Percentiles rank a stretch among this genome's conserved stretches.
Conservation (phyloP, 208 protist species). For the Naegleria lovaniensis region DNA sequence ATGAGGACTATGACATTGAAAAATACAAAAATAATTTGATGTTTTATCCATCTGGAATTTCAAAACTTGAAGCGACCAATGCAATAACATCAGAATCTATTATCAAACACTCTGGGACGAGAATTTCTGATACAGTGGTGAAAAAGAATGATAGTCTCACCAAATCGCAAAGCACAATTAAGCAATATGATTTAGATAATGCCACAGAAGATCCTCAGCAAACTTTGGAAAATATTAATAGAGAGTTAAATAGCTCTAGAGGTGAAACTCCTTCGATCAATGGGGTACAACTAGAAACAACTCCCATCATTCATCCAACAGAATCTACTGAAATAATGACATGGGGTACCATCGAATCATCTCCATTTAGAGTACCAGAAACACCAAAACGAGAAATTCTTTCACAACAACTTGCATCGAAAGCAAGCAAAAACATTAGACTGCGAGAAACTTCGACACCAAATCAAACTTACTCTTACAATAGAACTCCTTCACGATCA, state of each 20-base stretch:
- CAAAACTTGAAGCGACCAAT: not conserved
- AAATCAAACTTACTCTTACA: conserved; percentile 1
- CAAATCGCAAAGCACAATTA: not conserved
- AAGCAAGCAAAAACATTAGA: not conserved
- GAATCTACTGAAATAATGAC: not conserved
- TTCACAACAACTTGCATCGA: not conserved
- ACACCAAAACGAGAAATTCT: not conserved
- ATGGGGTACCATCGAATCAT: conserved; percentile 2
- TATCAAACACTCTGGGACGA: not conserved
- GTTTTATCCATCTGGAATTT: not conserved
- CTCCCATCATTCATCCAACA: not conserved
- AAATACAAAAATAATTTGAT: not conserved
- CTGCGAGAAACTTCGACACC: not conserved
- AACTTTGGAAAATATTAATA: not conserved
- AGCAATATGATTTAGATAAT: not conserved
- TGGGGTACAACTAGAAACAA: not conserved
- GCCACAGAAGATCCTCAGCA: not conserved
- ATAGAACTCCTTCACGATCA: not conserved
- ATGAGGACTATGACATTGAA: not conserved
- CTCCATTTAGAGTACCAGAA: not conserved
- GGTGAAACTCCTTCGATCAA: not conserved
- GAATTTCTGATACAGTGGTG: not conserved
- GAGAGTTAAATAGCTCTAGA: not conserved
- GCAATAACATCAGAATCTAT: not conserved
- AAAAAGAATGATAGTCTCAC: not conserved